Evolutionary conservation across 331 rosid genomes (phyloP).

Genomic region (Quercus tomentella): DNA sequence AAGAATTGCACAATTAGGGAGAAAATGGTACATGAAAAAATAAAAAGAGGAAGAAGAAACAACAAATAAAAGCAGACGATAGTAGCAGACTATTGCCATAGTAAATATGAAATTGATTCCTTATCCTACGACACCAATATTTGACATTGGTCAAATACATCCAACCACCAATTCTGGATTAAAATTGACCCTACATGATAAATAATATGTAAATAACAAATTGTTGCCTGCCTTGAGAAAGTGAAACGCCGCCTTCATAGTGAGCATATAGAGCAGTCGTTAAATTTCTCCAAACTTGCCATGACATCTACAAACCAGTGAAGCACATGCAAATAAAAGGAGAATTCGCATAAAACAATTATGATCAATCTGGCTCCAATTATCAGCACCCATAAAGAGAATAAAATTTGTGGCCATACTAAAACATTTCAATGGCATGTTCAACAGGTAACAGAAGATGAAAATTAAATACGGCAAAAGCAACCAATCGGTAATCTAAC

Average conservation of each 20-base stretch:
- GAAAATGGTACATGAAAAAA: neutral
- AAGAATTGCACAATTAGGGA: neutral
- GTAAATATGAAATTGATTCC: slow-evolving; percentile 12
- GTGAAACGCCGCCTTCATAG: slow-evolving; percentile 80
- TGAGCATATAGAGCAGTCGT: slow-evolving; percentile 88
- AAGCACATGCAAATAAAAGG: slow-evolving; percentile 88
- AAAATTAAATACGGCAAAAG: slow-evolving; percentile 11
- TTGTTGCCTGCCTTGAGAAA: slow-evolving; percentile 91
- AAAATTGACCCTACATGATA: slow-evolving; percentile 14
- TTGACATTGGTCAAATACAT: slow-evolving; percentile 38
- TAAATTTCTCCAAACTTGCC: slow-evolving; percentile 87
- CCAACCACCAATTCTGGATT: slow-evolving; percentile 33
- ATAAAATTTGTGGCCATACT: slow-evolving; percentile 19
- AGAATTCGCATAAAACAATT: slow-evolving; percentile 55
- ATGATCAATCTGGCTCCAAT: slow-evolving; percentile 28
- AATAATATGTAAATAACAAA: slow-evolving; percentile 64
- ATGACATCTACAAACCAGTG: slow-evolving; percentile 92
- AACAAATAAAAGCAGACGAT: neutral
- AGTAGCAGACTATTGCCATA: slow-evolving; percentile 15
- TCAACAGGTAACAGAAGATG: slow-evolving; percentile 23
- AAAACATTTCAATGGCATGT: slow-evolving; percentile 26
- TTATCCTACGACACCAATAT: slow-evolving; percentile 17
- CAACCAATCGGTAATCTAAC: slow-evolving; percentile 22
- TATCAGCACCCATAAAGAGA: slow-evolving; percentile 41
- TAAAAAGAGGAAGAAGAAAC: slow-evolving; percentile 5